These are phyloP conservation scores for Nymphaea thermarum DNA, from an alignment of 164 flowering plant genomes.

Conservation along the genomic window DNA sequence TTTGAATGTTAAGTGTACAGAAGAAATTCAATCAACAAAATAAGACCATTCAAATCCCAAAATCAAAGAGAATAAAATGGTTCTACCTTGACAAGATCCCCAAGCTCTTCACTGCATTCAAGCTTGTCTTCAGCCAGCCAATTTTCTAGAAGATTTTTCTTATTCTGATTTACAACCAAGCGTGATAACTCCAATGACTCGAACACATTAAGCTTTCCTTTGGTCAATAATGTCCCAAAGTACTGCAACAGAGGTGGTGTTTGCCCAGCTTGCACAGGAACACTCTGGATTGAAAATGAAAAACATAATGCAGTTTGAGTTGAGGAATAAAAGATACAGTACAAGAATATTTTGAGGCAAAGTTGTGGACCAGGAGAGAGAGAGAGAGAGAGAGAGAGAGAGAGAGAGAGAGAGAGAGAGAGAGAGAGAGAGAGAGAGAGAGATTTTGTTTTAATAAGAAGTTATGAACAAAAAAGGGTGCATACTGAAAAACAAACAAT, in stretches of 20 bases:
- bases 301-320: no score
- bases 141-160: constrained; percentile 92
- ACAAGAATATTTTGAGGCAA: no score
- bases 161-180: constrained; percentile 95
- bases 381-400: no score
- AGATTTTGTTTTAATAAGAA: no score
- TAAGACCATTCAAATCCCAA: not conserved
- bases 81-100: constrained; percentile 83
- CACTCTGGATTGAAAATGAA: constrained; percentile 53
- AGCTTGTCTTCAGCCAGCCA: constrained; percentile 99
- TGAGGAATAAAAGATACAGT: no score
- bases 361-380: no score
- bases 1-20: no score
- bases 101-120: constrained; percentile 98
- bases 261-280: constrained; percentile 97
- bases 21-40: no score
- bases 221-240: constrained; percentile 90
- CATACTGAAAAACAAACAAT: no score
- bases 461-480: no score
- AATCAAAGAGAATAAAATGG: not conserved
- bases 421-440: no score
- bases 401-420: no score
- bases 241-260: constrained; percentile 96
- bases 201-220: constrained; percentile 94
- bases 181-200: constrained; percentile 96